Conservation (phyloP, 116 monocot species). For the Dioscorea cayenensis region DNA sequence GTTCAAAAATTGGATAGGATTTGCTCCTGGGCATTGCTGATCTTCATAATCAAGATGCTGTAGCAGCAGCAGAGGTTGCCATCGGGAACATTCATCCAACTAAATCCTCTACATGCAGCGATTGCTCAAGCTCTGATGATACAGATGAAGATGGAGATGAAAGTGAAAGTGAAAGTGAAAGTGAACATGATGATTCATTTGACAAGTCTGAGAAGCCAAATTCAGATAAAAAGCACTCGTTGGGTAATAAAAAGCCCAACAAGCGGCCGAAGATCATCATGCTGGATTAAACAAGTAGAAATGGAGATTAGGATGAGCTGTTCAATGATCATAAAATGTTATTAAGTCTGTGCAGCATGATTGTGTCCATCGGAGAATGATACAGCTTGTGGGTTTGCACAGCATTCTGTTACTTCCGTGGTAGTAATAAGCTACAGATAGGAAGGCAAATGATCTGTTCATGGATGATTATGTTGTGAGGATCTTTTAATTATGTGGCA, state of each 20-base stretch:
- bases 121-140: slow-evolving; percentile 23
- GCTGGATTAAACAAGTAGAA: slow-evolving; percentile 21
- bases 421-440: too few relatives aligned
- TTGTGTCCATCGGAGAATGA: too few relatives aligned
- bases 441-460: too few relatives aligned
- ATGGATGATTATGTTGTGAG: too few relatives aligned
- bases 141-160: slow-evolving; percentile 13
- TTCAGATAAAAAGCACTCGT: not conserved
- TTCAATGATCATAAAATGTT: too few relatives aligned
- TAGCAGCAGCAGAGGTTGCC: slow-evolving; percentile 53
- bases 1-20: slow-evolving; percentile 41
- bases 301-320: too few relatives aligned
- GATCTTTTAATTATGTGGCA: too few relatives aligned
- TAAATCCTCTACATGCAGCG: slow-evolving; percentile 1
- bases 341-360: too few relatives aligned
- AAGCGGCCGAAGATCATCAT: slow-evolving; percentile 52
- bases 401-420: too few relatives aligned
- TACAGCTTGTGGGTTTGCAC: too few relatives aligned
- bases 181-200: not conserved
- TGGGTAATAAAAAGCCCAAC: slow-evolving; percentile 4
- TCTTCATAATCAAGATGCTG: slow-evolving; percentile 60
- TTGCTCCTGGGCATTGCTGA: slow-evolving; percentile 87
- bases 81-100: slow-evolving; percentile 19
- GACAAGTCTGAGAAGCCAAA: not conserved
- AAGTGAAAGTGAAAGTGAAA: slow-evolving; percentile 4